Base-by-base conservation (phyloP, 371 early-diverging fungal species). In the Coemansia sp. region DNA sequence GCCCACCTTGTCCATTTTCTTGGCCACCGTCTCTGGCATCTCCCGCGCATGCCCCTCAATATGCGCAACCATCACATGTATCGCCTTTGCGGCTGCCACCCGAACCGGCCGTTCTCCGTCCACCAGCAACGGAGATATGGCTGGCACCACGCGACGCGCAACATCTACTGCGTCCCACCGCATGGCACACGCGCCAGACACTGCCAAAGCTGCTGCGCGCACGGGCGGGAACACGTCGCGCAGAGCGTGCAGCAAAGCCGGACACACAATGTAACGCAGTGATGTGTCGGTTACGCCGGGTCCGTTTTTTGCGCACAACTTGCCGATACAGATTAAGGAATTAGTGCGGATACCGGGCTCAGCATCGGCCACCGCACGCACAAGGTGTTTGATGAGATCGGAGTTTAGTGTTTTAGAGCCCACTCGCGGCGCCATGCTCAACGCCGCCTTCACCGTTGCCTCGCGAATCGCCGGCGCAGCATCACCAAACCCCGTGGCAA, bases 321-420 rank as follows among this genome's bases (percentile, higher is more conserved):
- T 95, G 14, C 95, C 96, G 8, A 97, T 72, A 69, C 95, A 95
- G 47, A 97, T 91, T 8, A 92, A 89, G 13, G 95, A 89, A 68
- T 97, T 97, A 64, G 98, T 93, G 39, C 98, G 84, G 69, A 98
- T 97, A 1, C 96, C 96, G 0, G 98, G 95, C 67, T 96, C 95
- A 27, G 88, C 85, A 79, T 98, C 98, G 58, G 87, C 86, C 55
- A 94, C 92, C 5, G 93, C 80, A 60, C 93, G 93, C 27, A 91
- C 93, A 4, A 98, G 79, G 63, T 91, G 88, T 56, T 90, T 82
- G 31, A 97, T 61, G 1, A 97, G 76, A 55, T 95, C 95, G 65
- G 90, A 88, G 70, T 97, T 95, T 67, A 94, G 86, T 22, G 87
- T 84, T 40, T 87, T 83, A 21, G 91, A 89, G 27, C 82, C 84